Conservation (phyloP, 176 grass and related monocot species). For the Rhynchospora pubera region DNA sequence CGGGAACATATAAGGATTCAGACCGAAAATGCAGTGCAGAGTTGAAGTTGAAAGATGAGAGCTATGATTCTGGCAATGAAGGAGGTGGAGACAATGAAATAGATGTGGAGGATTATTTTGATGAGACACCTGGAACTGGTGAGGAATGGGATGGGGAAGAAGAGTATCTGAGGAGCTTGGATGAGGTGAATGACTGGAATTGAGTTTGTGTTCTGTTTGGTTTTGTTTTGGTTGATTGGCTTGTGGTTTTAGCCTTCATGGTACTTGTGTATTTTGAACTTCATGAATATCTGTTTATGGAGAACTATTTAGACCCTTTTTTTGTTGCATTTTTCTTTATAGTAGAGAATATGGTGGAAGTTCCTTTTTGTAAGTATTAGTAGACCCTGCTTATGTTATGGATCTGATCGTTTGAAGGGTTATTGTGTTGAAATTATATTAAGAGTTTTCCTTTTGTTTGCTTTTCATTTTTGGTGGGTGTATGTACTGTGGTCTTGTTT, state of each 20-base stretch:
- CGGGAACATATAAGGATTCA: not conserved
- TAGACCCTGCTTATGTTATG: not conserved
- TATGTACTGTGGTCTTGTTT: not conserved
- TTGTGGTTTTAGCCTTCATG: not conserved
- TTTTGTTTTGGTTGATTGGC: not conserved
- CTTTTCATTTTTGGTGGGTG: not conserved
- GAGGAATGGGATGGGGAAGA: not conserved
- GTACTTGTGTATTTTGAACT: not conserved
- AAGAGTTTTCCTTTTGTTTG: not conserved
- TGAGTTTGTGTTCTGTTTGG: not conserved
- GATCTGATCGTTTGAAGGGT: not conserved
- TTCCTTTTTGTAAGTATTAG: not conserved
- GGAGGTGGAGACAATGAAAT: not conserved
- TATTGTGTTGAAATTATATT: not conserved
- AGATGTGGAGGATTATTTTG: not conserved
- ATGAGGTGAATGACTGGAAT: not conserved
- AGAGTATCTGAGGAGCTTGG: not conserved
- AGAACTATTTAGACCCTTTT: not conserved
- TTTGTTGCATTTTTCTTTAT: not conserved
- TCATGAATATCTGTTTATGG: not conserved
- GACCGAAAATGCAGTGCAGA: not conserved
- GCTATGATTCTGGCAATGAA: conserved; percentile 5
- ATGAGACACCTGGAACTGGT: not conserved
- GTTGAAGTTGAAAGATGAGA: not conserved
- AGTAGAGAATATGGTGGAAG: not conserved